Percentiles rank a stretch among this genome's conserved stretches.
These are phyloP conservation scores for Tritrichomonas foetus DNA, from an alignment of 208 protist genomes.

Conservation along the genomic window DNA sequence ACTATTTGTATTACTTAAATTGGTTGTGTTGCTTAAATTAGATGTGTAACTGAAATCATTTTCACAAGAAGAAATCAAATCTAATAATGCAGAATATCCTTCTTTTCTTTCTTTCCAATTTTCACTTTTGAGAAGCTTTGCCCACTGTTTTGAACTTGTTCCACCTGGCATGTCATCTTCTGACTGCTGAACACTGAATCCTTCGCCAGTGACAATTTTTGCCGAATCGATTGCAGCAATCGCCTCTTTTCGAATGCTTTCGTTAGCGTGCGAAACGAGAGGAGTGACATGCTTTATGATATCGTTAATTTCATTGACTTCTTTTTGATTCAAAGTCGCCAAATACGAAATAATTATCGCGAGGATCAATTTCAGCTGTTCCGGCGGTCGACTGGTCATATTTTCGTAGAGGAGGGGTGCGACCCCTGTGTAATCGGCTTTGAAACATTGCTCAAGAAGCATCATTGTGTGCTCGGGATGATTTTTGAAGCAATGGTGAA, in stretches of 20 bases:
- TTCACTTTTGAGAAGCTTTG: background rate
- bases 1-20: too few relatives aligned
- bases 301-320: background rate
- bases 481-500: background rate
- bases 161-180: too few relatives aligned
- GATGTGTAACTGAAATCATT: background rate
- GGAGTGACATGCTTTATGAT: background rate
- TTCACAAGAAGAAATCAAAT: background rate
- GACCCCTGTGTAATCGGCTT: background rate
- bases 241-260: background rate
- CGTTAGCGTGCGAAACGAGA: background rate
- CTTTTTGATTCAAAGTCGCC: background rate
- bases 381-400: background rate
- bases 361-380: background rate
- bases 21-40: too few relatives aligned
- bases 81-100: background rate
- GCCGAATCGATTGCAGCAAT: background rate
- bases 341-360: background rate
- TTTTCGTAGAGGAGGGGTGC: background rate
- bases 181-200: too few relatives aligned
- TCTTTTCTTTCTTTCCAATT: conserved; percentile 37
- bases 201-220: background rate
- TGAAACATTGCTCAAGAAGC: background rate
- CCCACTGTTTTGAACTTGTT: background rate
- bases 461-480: background rate